Base-by-base conservation (phyloP, 108 stramenopile species). In the Fragilariopsis cylindrus region DNA sequence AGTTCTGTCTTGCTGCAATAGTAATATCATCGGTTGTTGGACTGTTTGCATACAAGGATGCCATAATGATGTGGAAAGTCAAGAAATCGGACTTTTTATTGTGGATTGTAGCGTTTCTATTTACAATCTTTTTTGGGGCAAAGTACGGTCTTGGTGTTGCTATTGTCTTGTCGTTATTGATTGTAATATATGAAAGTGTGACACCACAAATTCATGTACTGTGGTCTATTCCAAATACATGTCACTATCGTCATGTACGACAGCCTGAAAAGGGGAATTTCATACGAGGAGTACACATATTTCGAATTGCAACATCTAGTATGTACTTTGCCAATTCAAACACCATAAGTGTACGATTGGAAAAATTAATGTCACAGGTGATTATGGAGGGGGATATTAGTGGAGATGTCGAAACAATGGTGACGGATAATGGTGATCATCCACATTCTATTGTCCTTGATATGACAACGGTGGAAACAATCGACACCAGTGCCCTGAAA, bases 11-110 rank as follows among this genome's bases (percentile, higher is more conserved):
- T 15, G 89, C 85, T 5, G 67, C 88, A 4, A 86, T 93, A 52
- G 89, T 93, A 41, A 86, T 93, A 60, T 87, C 89, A 0, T 86
- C 85, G 8, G 90, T 93, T n/a, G 52, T 87, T 9, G 67, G 77
- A 9, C 67, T 93, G 47, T 21, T 93, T 7, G 92, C 89, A 65
- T 86, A 84, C 69, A 45, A 56, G 4, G 88, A 88, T 21, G 21
- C 21, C 21, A 1, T 21, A 21, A 21, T 21, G 21, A 21, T 21
- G 21, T 21, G 21, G 21, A 21, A 21, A 1, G 21, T 21, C 21
- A 21, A 21, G 21, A 21, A 21, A 21, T 21, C 21, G 21, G 21
- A 21, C 21, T 21, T 21, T 21, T 21, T 21, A 21, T 1, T 21
- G 21, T 21, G 21, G 21, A 1, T 21, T 21, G 21, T 21, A 21